Evolutionary conservation across 148 eudicot species (phyloP).

Genomic region (Pharnaceum exiguum): DNA sequence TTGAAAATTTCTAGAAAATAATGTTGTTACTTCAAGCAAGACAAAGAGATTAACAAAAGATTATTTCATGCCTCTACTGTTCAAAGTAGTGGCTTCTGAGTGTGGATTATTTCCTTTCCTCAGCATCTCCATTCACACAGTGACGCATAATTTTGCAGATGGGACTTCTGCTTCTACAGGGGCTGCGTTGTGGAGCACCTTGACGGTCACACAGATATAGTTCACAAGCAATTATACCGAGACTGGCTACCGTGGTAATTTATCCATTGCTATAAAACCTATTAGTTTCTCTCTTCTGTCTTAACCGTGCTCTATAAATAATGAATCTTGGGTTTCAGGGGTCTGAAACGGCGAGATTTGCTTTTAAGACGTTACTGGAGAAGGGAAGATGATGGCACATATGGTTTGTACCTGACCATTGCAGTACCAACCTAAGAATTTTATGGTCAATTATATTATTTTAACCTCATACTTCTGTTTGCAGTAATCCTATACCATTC

Average conservation of each 20-base stretch:
- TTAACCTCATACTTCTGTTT: conserved; percentile 3
- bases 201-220: conserved; percentile 76
- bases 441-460: not conserved
- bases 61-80: too few relatives aligned
- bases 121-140: not conserved
- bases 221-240: conserved; percentile 43
- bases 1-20: not conserved
- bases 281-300: not conserved
- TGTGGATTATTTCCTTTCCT: not conserved
- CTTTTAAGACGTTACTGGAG: conserved; percentile 74
- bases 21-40: too few relatives aligned
- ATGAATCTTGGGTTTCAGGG: conserved; percentile 33
- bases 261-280: not conserved
- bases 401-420: conserved; percentile 26
- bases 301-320: not conserved
- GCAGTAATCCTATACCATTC: conserved; percentile 71
- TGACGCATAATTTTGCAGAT: conserved; percentile 42
- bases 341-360: conserved; percentile 58
- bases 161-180: conserved; percentile 65
- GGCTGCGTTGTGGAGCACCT: conserved; percentile 67
- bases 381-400: conserved; percentile 79
- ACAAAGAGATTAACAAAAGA: too few relatives aligned
- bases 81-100: not conserved
- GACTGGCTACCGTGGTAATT: conserved; percentile 71
- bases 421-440: not conserved